Base-by-base conservation (phyloP, 495 filamentous ascomycete species). In the Lasiosphaeria ovina region DNA sequence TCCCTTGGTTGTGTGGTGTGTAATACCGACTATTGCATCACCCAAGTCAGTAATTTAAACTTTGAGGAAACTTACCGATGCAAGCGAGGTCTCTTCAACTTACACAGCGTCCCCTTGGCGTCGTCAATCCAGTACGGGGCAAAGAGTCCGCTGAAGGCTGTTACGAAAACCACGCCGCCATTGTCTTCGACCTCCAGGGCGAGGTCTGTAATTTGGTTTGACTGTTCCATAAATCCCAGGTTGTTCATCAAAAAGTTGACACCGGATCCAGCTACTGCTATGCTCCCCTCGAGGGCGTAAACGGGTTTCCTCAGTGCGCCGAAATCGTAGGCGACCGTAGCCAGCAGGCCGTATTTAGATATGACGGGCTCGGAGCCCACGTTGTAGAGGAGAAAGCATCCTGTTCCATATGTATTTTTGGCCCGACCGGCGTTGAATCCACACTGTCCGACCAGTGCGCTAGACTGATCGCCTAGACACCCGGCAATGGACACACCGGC, bases 41-140 rank as follows among this genome's bases (percentile, higher is more conserved):
- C 16, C 4, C 14, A 40, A 56, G 52, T 61, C 59, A 59, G 55
- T 36, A 35, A 62, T 40, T 51, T 60, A 35, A 72, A 11, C 7
- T 7, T 3, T 17, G 38, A 31, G 9, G 50, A 58, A 62, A 11
- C 24, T 58, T 35, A 54, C 31, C 42, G 35, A 52, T 12, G 51
- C 17, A 36, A 49, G n/a, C 42, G 10, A 31, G 33, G 48, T 24
- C 24, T 24, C 44, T n/a, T 34, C 17, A 64, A 76, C 85, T 79
- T 78, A 89, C 87, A 93, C 24, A 94, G 85, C 2, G 93, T 97
- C 55, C 93, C 93, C 74, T 92, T 87, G 36, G 92, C 92, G 74
- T 96, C 91, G 72, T 97, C 93, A 62, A 97, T 96, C 93, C 93
- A 98, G 72, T 97, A 97, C n/a, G 93, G 93, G 16, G 93, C 93